Evolutionary conservation across 768 basidiomycete species (phyloP).

Genomic region (Mycena vulgaris): DNA sequence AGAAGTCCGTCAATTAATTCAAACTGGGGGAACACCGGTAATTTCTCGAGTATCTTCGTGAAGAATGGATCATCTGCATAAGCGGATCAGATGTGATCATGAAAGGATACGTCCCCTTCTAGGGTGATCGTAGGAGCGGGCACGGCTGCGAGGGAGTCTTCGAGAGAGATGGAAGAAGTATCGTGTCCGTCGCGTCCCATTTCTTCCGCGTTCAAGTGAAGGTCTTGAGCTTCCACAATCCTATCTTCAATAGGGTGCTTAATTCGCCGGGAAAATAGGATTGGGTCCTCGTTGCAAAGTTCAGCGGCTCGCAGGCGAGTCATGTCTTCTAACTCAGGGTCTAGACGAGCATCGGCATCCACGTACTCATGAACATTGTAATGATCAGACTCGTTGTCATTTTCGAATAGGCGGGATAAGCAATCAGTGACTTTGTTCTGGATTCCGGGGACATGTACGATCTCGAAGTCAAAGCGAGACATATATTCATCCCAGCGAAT

Average conservation of each 20-base stretch:
- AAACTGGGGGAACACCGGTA: neutral
- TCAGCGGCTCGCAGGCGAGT: neutral
- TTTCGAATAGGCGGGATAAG: neutral
- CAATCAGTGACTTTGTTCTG: conserved; percentile 3
- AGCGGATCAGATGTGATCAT: neutral
- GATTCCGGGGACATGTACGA: neutral
- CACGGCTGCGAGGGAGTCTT: neutral
- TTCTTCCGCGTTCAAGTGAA: neutral
- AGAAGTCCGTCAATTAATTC: neutral
- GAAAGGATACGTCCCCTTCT: neutral
- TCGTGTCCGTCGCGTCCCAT: neutral
- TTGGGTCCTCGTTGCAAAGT: neutral
- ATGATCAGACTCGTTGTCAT: neutral
- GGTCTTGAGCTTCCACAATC: neutral
- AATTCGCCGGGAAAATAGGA: neutral
- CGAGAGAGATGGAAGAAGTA: neutral
- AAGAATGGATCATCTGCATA: neutral
- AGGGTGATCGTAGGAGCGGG: neutral
- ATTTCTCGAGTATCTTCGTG: neutral
- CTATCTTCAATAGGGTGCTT: neutral
- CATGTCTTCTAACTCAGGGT: conserved; percentile 6
- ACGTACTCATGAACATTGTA: neutral
- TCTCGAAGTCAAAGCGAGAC: conserved; percentile 38
- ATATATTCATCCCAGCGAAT: conserved; percentile 16
- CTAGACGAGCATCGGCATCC: conserved; percentile 1